phyloP scores from a whole-genome alignment of 495 filamentous ascomycete species.

The Amphirosellinia nigrospora region DNA sequence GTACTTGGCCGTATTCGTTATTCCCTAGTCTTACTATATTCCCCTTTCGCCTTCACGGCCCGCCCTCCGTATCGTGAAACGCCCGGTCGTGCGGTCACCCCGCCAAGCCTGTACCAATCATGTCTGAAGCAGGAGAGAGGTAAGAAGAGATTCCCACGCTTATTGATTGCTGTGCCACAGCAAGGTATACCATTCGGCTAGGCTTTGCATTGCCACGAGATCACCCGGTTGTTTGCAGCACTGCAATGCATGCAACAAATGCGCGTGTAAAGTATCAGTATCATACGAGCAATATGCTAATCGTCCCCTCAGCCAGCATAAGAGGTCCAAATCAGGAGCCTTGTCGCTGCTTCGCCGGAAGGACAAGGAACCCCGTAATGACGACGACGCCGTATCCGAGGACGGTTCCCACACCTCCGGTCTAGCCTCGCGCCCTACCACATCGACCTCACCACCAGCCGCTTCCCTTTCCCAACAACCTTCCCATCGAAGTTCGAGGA shows the following conservation, averaged over 20 bases:
- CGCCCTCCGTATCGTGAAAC: not conserved
- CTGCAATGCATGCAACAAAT: not conserved
- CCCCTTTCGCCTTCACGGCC: not conserved
- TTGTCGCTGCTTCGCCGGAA: constrained; percentile 57
- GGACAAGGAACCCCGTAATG: constrained; percentile 45
- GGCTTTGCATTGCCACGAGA: not conserved
- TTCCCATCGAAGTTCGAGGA: constrained; percentile 46
- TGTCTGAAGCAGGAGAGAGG: constrained; percentile 54
- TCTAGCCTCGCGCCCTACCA: constrained; percentile 42
- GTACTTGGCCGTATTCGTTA: not conserved
- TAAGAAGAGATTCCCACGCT: constrained; percentile 32
- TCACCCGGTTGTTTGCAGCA: not conserved
- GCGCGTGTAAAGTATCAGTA: not conserved
- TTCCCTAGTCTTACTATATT: not conserved
- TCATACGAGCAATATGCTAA: constrained; percentile 12
- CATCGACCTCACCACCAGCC: constrained; percentile 39
- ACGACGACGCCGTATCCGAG: constrained; percentile 49
- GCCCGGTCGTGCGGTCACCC: not conserved
- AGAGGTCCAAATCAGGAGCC: constrained; percentile 58
- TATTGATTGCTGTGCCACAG: not conserved
- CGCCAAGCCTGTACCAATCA: constrained; percentile 30
- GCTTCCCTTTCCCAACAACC: constrained; percentile 46
- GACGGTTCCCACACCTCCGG: constrained; percentile 46
- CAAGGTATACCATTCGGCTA: not conserved
- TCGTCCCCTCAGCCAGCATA: constrained; percentile 48